phyloP scores from a whole-genome alignment of 1,284 basidiomycete species.

The Malassezia vespertilionis region DNA sequence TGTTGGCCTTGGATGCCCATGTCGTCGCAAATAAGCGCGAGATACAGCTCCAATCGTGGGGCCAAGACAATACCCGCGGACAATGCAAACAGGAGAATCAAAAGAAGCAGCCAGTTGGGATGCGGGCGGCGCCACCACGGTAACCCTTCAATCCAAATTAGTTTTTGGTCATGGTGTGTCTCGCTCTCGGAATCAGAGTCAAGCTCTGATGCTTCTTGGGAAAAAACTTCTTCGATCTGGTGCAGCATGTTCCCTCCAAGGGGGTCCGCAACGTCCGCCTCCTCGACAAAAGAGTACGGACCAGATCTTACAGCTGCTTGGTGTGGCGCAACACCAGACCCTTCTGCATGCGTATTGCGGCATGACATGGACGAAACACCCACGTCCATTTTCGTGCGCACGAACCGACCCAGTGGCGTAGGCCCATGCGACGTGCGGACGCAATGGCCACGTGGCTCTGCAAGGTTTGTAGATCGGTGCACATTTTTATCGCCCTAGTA shows the following conservation, averaged over 20 bases:
- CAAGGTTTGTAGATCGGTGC: too few relatives aligned
- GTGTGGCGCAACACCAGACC: too few relatives aligned
- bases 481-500: too few relatives aligned
- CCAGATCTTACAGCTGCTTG: too few relatives aligned
- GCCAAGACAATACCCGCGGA: slow-evolving; percentile 36
- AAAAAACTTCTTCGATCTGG: not conserved
- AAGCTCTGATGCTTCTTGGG: not conserved
- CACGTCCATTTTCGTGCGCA: too few relatives aligned
- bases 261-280: slow-evolving; percentile 1
- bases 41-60: slow-evolving; percentile 36
- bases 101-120: slow-evolving; percentile 31
- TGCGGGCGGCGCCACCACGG: slow-evolving; percentile 36
- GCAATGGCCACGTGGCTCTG: too few relatives aligned
- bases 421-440: too few relatives aligned
- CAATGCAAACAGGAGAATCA: slow-evolving; percentile 31
- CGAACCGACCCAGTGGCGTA: too few relatives aligned
- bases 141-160: slow-evolving; percentile 24
- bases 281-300: not conserved
- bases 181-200: slow-evolving; percentile 13
- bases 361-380: too few relatives aligned
- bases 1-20: slow-evolving; percentile 10
- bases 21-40: slow-evolving; percentile 36
- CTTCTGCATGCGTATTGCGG: too few relatives aligned
- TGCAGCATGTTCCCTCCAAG: not conserved
- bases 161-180: slow-evolving; percentile 14